Evolutionary conservation across 2,329 filamentous ascomycete genomes (phyloP), one percentile per base, ranked within the genome.

Genomic region (Decorospora gaudefroyi): DNA sequence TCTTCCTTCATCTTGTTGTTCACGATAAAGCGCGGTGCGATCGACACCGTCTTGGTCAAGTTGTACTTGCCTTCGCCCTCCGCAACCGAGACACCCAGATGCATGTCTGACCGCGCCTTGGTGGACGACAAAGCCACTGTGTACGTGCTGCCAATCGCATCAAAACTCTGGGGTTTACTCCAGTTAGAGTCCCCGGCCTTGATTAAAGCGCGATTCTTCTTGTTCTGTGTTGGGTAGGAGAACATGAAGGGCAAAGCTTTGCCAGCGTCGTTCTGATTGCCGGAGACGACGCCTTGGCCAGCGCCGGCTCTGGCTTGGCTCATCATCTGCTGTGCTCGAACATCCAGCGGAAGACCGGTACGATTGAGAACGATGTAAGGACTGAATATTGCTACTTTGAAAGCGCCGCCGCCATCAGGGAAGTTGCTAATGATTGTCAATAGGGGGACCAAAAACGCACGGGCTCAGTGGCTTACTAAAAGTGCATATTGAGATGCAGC

Each of bases 141-240:
- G 11, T 90, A 86, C 0, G 87, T 90, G 62, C 92, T 97, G 21
- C 93, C 93, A 53, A 99, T 93, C 13, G 93, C 93, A 65, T 99
- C 95, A 61, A 99, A 96, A 78, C 90, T 96, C 68, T 97, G 92
- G 0, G 92, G 90, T 67, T 93, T 96, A 73, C 93, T 97, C 95
- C 93, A 99, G 48, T 85, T 82, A 1, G 93, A 96, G 41, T 95
- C 87, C 4, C 87, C 90, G 27, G 96, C 83, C 72, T 89, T 95
- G 47, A 99, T 76, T 30, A 95, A 75, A 5, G 90, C 90, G 55
- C 93, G 84, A 68, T 99, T 99, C 59, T 90, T 89, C 58, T 88
- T 87, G 62, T 99, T 93, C 54, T 96, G 88, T 13, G 81, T 89
- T 1, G 84, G 82, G 67, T 87, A 99, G 0, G 93, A 96, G 71